phyloP scores from a whole-genome alignment of 2,329 filamentous ascomycete species.

The Fusarium caatingaense region DNA sequence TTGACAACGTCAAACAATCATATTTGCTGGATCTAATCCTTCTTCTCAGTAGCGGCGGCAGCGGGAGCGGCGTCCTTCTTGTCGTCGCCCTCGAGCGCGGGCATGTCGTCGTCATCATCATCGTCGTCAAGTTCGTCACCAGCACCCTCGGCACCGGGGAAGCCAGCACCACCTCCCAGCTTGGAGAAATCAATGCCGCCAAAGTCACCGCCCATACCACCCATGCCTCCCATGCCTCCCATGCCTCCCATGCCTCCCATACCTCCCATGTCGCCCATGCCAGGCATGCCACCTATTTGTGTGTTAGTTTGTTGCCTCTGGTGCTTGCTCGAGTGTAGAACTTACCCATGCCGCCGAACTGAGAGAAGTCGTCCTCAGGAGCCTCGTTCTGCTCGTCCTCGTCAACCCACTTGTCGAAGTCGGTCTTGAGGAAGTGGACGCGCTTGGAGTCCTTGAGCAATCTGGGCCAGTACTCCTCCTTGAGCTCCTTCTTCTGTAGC shows the following conservation, averaged over 20 bases:
- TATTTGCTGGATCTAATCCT: constrained; percentile 48
- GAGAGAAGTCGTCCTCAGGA: constrained; percentile 80
- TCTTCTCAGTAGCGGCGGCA: constrained; percentile 54
- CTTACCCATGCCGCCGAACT: constrained; percentile 74
- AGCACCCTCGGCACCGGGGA: constrained; percentile 64
- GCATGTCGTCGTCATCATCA: constrained; percentile 85
- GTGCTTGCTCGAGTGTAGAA: constrained; percentile 34
- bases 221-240: constrained; percentile 62
- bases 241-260: constrained; percentile 58
- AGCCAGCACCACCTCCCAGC: constrained; percentile 71
- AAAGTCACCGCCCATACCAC: constrained; percentile 72
- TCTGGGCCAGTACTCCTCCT: constrained; percentile 94
- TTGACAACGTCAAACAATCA: constrained; percentile 34
- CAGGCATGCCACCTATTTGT: constrained; percentile 63
- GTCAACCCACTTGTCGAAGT: constrained; percentile 99
- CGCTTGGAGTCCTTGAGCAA: constrained; percentile 91
- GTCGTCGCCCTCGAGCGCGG: constrained; percentile 76
- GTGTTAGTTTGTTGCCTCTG: constrained; percentile 5
- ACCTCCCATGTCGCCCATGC: constrained; percentile 59
- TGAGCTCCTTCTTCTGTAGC: constrained; percentile 95
- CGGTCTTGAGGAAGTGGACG: constrained; percentile 95
- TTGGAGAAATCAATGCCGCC: constrained; percentile 95
- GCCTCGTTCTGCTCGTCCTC: constrained; percentile 98
- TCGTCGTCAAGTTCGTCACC: constrained; percentile 64
- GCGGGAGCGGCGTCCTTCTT: constrained; percentile 53